Evolutionary conservation across 2,329 filamentous ascomycete species (phyloP), one percentile per base, ranked within the genome.

Genomic region (Calonectria pseudoreteaudii): DNA sequence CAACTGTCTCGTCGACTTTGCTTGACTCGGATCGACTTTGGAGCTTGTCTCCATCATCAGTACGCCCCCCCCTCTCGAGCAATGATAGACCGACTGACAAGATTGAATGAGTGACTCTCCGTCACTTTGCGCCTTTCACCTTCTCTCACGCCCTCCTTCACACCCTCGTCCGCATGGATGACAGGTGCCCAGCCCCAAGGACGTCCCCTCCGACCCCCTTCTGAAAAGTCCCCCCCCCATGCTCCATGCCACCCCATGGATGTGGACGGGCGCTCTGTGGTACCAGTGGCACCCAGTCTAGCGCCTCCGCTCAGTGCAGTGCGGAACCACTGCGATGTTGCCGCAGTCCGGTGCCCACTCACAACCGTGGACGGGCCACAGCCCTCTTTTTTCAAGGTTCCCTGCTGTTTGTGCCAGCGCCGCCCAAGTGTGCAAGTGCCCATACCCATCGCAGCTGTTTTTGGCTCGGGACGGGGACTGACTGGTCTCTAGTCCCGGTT

Each of bases 251-350:
- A 47, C 30, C 67, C 67, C 66, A 70, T 70, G 67, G 60, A 56
- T 62, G 66, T 69, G 66, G 66, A 68, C 38, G 67, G 66, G 58
- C 66, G 65, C 74, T 65, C 44, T 71, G 76, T 60, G 67, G 70
- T 72, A 73, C 75, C 70, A 71, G 76, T 79, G 74, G 76, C 75
- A 80, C 77, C 77, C 75, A 70, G 70, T 53, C 74, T 78, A 78
- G 77, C 75, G 76, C 76, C 73, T 72, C 71, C 67, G 71, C 74
- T 62, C 71, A 75, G 68, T 70, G 70, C 67, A 73, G 71, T 75
- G 73, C 76, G 72, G 74, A 75, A 79, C 74, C 75, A 73, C 68
- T 68, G 73, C 62, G 44, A 70, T 74, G 66, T 41, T 74, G 73
- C 73, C 73, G 73, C 66, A 70, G 73, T 70, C 70, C 66, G 73